Evolutionary conservation across 2,329 filamentous ascomycete species (phyloP).

Genomic region (Erysiphe neolycopersici): DNA sequence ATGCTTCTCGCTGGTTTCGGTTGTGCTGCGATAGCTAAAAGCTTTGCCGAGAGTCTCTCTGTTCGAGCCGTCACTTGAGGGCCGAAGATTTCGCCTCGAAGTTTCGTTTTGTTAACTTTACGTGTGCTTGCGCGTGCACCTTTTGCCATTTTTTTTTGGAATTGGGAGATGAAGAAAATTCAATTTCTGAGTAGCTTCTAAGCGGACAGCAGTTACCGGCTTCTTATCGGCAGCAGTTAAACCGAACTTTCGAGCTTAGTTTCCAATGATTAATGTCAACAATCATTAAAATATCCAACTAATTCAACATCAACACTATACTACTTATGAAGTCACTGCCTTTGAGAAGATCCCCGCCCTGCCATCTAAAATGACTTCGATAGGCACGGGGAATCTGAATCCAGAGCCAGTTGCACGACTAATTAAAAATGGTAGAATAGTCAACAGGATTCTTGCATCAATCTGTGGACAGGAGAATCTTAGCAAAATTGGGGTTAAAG

Average conservation of each 20-base stretch:
- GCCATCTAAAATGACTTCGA: slow-evolving; percentile 11
- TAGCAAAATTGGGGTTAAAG: slow-evolving; percentile 62
- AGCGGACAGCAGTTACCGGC: not conserved
- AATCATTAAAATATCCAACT: not conserved
- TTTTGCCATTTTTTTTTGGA: slow-evolving; percentile 49
- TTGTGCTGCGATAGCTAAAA: slow-evolving; percentile 54
- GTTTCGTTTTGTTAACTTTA: slow-evolving; percentile 60
- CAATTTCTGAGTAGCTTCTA: too few species aligned
- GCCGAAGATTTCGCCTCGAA: slow-evolving; percentile 62
- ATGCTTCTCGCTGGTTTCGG: slow-evolving; percentile 28
- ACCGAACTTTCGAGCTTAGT: not conserved
- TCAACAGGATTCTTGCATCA: slow-evolving; percentile 9
- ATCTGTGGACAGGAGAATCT: slow-evolving; percentile 51
- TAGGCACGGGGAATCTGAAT: slow-evolving; percentile 11
- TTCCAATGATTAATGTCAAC: not conserved
- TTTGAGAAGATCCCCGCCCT: not conserved
- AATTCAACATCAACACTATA: not conserved
- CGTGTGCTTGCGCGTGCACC: slow-evolving; percentile 50
- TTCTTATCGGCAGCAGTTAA: not conserved
- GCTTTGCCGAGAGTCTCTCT: slow-evolving; percentile 61
- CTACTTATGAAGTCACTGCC: not conserved
- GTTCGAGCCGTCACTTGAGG: slow-evolving; percentile 56
- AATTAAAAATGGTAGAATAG: slow-evolving; percentile 8
- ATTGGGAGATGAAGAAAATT: not conserved
- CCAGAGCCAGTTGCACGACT: slow-evolving; percentile 9